phyloP scores from a whole-genome alignment of 176 grass and related monocot genomes.

The Triticum monococcum region DNA sequence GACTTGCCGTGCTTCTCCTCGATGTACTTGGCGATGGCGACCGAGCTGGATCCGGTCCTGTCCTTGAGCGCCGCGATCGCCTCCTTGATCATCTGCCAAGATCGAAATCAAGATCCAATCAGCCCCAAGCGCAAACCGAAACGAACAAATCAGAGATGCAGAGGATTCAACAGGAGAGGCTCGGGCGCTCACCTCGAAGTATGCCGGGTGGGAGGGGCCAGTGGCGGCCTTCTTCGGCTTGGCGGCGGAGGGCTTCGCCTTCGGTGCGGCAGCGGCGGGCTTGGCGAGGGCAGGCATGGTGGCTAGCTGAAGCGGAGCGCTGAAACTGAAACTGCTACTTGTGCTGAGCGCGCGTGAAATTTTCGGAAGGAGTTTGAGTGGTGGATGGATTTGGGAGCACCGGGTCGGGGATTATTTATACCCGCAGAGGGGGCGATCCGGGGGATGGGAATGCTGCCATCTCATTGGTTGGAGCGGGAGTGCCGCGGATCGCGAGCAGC shows the following conservation, averaged over 20 bases:
- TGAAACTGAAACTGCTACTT: background rate
- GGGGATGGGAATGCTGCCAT: background rate
- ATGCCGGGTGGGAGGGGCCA: slow-evolving; percentile 52
- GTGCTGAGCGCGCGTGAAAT: background rate
- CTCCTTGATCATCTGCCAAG: slow-evolving; percentile 79
- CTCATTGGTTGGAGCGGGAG: background rate
- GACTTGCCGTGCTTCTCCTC: slow-evolving; percentile 67
- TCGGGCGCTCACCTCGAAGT: slow-evolving; percentile 43
- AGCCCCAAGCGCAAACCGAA: background rate
- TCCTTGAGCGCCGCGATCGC: slow-evolving; percentile 71
- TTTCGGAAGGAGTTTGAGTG: fast-evolving
- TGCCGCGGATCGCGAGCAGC: slow-evolving; percentile 25
- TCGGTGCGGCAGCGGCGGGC: background rate
- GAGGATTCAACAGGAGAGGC: background rate
- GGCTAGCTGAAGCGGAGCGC: background rate
- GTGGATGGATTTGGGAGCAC: background rate
- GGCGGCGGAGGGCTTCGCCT: slow-evolving; percentile 41
- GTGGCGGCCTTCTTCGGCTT: slow-evolving; percentile 41
- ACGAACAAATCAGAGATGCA: too few relatives aligned
- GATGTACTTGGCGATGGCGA: slow-evolving; percentile 76
- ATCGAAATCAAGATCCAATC: background rate
- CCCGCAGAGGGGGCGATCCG: background rate
- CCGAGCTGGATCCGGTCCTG: slow-evolving; percentile 78
- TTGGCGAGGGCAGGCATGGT: slow-evolving; percentile 50
- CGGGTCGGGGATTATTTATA: background rate